Conservation (phyloP, 73 alveolate species). For the Tetrahymena malaccensis region DNA sequence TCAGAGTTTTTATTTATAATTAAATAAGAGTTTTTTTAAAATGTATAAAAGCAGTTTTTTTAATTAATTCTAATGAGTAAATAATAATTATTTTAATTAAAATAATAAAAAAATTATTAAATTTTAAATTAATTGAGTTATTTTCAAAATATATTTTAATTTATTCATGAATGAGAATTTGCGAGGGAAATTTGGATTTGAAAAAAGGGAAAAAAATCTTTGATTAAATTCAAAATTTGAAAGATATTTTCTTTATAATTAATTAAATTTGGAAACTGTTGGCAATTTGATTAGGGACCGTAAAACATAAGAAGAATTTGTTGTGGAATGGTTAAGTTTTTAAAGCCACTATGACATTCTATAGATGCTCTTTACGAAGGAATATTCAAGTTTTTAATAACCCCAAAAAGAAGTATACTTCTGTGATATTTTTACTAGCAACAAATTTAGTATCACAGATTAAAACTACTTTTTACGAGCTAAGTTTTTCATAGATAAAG, state of each 20-base stretch:
- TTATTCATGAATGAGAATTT: neutral
- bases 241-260: neutral
- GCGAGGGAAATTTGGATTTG: neutral
- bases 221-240: neutral
- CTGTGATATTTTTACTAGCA: neutral
- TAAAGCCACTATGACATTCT: neutral
- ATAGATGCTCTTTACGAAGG: neutral
- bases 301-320: neutral
- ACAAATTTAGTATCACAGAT: neutral
- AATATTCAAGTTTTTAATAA: neutral
- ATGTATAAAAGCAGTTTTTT: too few relatives aligned
- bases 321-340: neutral
- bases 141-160: too few relatives aligned
- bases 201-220: neutral
- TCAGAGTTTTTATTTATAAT: too few relatives aligned
- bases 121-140: too few relatives aligned
- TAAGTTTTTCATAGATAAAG: neutral
- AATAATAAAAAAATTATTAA: too few relatives aligned
- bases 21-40: too few relatives aligned
- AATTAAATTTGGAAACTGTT: neutral
- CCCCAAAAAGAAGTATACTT: neutral
- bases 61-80: too few relatives aligned
- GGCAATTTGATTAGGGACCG: neutral
- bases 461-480: neutral
- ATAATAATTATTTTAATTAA: too few relatives aligned